phyloP scores from a whole-genome alignment of 495 filamentous ascomycete species.

The Monascus purpureus region DNA sequence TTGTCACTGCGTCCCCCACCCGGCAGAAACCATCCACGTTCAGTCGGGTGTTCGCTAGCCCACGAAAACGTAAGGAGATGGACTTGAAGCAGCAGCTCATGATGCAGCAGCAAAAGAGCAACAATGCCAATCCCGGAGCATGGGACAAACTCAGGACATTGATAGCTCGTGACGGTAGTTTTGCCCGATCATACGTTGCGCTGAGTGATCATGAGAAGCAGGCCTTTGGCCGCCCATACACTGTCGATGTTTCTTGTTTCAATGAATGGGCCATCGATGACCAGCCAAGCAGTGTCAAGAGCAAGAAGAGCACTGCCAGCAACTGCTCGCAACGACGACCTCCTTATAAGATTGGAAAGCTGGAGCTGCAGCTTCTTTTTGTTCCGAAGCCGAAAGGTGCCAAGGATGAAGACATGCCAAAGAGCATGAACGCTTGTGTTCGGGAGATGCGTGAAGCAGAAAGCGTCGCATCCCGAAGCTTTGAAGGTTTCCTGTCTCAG shows the following conservation, averaged over 20 bases:
- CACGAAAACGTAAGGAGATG: conserved; percentile 87
- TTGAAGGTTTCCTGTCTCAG: conserved; percentile 83
- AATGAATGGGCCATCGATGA: conserved; percentile 97
- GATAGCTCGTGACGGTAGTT: conserved; percentile 81
- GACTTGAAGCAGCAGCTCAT: conserved; percentile 71
- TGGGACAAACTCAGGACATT: conserved; percentile 82
- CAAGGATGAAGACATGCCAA: conserved; percentile 93
- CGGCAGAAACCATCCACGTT: conserved; percentile 74
- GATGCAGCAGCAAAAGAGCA: conserved; percentile 52
- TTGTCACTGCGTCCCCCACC: conserved; percentile 34
- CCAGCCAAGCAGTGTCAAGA: conserved; percentile 67
- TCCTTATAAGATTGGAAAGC: conserved; percentile 87
- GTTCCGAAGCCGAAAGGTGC: conserved; percentile 81
- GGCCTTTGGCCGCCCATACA: conserved; percentile 76
- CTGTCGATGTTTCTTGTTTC: conserved; percentile 80
- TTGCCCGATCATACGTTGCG: conserved; percentile 82
- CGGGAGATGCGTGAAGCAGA: conserved; percentile 84
- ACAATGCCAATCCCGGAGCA: conserved; percentile 46
- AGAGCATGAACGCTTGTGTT: conserved; percentile 93
- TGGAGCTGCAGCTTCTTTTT: conserved; percentile 85
- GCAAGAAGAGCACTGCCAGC: conserved; percentile 59
- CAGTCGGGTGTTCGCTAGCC: conserved; percentile 82
- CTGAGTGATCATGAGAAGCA: conserved; percentile 80
- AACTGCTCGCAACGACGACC: conserved; percentile 51
- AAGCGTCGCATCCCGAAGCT: conserved; percentile 52